These are phyloP conservation scores for Penicillium sp. DNA, from an alignment of 2,329 filamentous ascomycete genomes.

Conservation along the genomic window DNA sequence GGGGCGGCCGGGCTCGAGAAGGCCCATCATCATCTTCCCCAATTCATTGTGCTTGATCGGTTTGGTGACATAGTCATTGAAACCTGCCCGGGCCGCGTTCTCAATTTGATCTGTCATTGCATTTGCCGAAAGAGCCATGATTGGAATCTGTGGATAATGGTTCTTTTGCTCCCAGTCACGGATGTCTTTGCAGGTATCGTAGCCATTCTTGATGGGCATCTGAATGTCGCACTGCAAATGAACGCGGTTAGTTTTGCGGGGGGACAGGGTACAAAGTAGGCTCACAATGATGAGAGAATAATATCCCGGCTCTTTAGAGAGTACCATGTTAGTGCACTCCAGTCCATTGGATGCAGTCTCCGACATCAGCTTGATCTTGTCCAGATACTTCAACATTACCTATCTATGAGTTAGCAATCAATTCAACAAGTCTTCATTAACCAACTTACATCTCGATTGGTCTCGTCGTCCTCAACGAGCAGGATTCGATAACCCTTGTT, in stretches of 20 bases:
- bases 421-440: neutral
- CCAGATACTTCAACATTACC: slow-evolving; percentile 50
- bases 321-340: slow-evolving; percentile 47
- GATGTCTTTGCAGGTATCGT: slow-evolving; percentile 47
- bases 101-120: slow-evolving; percentile 51
- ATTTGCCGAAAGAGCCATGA: slow-evolving; percentile 50
- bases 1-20: slow-evolving; percentile 43
- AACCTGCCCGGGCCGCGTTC: slow-evolving; percentile 45
- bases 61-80: slow-evolving; percentile 51
- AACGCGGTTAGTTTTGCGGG: slow-evolving; percentile 1
- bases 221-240: slow-evolving; percentile 46
- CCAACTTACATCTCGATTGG: slow-evolving; percentile 44
- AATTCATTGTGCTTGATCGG: slow-evolving; percentile 50
- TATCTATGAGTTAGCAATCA: slow-evolving; percentile 22
- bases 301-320: slow-evolving; percentile 46
- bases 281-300: slow-evolving; percentile 49
- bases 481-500: slow-evolving; percentile 46
- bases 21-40: slow-evolving; percentile 49
- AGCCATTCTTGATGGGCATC: slow-evolving; percentile 50
- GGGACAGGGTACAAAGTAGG: neutral
- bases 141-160: slow-evolving; percentile 46
- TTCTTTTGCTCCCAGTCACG: slow-evolving; percentile 46
- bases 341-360: slow-evolving; percentile 48
- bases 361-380: slow-evolving; percentile 46
- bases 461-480: slow-evolving; percentile 49